These are phyloP conservation scores for Carex myosuroides DNA, from an alignment of 176 grass and related monocot species.

Conservation along the genomic window DNA sequence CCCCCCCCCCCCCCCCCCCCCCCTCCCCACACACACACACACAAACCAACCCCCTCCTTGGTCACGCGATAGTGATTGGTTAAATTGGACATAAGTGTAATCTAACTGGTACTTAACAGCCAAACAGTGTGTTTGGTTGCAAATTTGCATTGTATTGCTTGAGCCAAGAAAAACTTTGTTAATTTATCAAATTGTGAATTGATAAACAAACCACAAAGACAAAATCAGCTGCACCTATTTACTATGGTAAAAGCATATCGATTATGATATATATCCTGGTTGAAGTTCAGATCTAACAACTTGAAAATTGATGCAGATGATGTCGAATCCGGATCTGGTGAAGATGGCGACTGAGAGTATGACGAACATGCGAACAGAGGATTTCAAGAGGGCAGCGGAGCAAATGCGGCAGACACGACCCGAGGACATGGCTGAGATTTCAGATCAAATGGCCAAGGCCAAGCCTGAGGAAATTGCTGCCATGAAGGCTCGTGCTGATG, in stretches of 20 bases:
- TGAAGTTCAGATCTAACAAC: neutral
- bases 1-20: too few species aligned
- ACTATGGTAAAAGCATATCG: neutral
- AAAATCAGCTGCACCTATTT: neutral
- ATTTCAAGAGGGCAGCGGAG: conserved; percentile 72
- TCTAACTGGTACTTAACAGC: neutral
- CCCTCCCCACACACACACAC: too few species aligned
- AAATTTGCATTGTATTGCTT: neutral
- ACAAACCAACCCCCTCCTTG: too few species aligned
- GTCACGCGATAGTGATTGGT: neutral
- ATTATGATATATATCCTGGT: neutral
- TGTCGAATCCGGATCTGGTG: conserved; percentile 82
- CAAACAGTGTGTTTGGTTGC: neutral
- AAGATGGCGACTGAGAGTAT: conserved; percentile 83
- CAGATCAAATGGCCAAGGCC: conserved; percentile 62
- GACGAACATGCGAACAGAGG: conserved; percentile 81
- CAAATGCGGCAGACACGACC: conserved; percentile 65
- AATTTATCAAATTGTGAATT: neutral
- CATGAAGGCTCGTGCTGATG: conserved; percentile 79
- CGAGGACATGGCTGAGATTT: conserved; percentile 86
- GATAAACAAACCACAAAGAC: neutral
- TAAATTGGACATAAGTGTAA: neutral
- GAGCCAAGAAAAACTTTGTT: neutral
- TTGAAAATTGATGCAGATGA: conserved; percentile 46
- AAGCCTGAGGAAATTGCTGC: conserved; percentile 79